Percentiles rank a stretch among this genome's conserved stretches.
phyloP scores from a whole-genome alignment of 129 eudicot species.

The Helianthus annuus region DNA sequence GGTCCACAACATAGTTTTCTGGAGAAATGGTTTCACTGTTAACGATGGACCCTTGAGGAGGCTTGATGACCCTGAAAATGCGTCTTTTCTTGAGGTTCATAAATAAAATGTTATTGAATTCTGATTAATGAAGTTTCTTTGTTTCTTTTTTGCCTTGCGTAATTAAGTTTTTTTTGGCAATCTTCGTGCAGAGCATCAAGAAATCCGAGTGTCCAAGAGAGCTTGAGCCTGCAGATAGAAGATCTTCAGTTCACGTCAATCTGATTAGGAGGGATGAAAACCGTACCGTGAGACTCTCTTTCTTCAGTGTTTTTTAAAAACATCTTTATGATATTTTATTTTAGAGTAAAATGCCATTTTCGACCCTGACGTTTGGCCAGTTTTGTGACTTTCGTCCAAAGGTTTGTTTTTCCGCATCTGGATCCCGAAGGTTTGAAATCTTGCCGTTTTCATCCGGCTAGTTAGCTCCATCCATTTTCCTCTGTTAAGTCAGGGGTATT shows the following conservation, averaged over 20 bases:
- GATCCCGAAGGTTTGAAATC: no score
- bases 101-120: background rate
- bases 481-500: no score
- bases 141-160: background rate
- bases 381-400: no score
- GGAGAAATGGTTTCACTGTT: conserved; percentile 90
- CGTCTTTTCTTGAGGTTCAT: conserved; percentile 80
- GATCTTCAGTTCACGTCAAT: conserved; percentile 69
- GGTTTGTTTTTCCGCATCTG: no score
- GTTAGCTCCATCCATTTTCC: no score
- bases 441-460: no score
- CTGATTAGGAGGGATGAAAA: conserved; percentile 73
- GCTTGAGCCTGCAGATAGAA: conserved; percentile 82
- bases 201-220: conserved; percentile 93
- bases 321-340: no score
- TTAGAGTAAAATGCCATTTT: no score
- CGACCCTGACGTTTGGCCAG: no score
- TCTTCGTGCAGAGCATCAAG: conserved; percentile 65
- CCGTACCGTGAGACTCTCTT: conserved; percentile 52
- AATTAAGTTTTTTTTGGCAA: conserved; percentile 7
- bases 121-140: background rate
- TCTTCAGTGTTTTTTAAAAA: background rate
- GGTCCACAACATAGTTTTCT: conserved; percentile 86
- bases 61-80: conserved; percentile 93
- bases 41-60: conserved; percentile 96